Evolutionary conservation across 176 grass and related monocot genomes (phyloP), one percentile per base, ranked within the genome.

Genomic region (Eleusine coracana): DNA sequence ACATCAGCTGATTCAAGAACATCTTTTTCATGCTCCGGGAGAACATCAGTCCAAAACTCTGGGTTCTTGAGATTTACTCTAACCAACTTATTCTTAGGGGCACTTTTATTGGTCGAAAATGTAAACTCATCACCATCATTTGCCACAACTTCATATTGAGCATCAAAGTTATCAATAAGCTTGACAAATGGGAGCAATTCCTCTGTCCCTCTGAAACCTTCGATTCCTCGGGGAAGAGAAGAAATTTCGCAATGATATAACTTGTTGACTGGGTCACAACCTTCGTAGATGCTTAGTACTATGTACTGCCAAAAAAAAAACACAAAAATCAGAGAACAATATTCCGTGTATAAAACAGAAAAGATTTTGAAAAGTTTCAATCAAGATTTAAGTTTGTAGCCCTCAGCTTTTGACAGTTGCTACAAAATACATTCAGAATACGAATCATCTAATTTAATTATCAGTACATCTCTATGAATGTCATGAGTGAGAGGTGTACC

Each of bases 191-290:
- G 95, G 79, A 98, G 95, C 61, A 88, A 82, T 70, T 85, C 83
- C 40, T 75, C 74, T 37, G 71, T 79, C 25, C 81, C 90, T 78
- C 84, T 98, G 40, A 88, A 86, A 17, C 87, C 84, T 86, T 90
- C 92, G 48, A 98, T 81, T 58, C 92, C 95, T 82, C 36, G 63
- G 66, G 92, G 48, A 67, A 98, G 86, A n/a, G 89, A 91, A 81
- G 74, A 88, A 77, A 98, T 76, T 86, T 95, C 71, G 6, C 86
- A 94, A 44, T 98, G 95, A 70, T 98, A 98, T 59, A 98, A 76
- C 75, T 93, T 98, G 80, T 98, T 98, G 70, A 92, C 90, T 27
- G 92, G 95, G 74, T 95, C 90, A 5, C 95, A 98, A 75, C 90
- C 95, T 77, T 92, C 90, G 40, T 80, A 83, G 44, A 68, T 93